Evolutionary conservation across 345 rosid genomes (phyloP).

Genomic region (Luvunga scandens): DNA sequence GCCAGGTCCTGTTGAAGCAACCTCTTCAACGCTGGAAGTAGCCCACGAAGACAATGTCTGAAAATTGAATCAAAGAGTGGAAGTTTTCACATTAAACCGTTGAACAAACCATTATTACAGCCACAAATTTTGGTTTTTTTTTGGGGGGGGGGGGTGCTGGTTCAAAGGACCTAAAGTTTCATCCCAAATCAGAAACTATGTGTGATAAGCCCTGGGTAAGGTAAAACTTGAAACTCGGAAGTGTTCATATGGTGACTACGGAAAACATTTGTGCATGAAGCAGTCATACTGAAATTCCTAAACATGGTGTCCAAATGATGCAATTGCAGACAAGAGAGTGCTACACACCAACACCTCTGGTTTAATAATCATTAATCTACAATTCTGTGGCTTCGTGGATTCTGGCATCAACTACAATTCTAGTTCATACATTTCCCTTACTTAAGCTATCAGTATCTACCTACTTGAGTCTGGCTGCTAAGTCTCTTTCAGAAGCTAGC

Average conservation of each 20-base stretch:
- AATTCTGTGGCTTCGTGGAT: background rate
- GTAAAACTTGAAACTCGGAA: background rate
- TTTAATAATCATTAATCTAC: background rate
- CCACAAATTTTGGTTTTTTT: no score
- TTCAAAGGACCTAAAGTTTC: background rate
- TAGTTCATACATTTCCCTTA: background rate
- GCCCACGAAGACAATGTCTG: slow-evolving; percentile 93
- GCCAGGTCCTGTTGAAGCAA: slow-evolving; percentile 91
- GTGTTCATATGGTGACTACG: background rate
- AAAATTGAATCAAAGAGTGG: slow-evolving; percentile 17
- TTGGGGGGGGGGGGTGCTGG: no score
- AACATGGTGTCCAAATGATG: background rate
- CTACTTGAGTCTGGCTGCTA: background rate
- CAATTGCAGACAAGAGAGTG: background rate
- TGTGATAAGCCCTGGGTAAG: background rate
- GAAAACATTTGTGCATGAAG: background rate
- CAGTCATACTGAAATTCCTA: background rate
- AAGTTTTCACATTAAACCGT: background rate
- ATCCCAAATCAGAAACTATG: background rate
- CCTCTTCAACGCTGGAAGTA: slow-evolving; percentile 90
- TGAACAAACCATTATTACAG: background rate
- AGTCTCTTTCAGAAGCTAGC: background rate
- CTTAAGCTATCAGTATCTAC: background rate
- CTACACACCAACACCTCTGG: background rate
- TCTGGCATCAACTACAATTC: background rate